Evolutionary conservation across 768 basidiomycete genomes (phyloP).

Genomic region (Daedaleopsis sinensis): DNA sequence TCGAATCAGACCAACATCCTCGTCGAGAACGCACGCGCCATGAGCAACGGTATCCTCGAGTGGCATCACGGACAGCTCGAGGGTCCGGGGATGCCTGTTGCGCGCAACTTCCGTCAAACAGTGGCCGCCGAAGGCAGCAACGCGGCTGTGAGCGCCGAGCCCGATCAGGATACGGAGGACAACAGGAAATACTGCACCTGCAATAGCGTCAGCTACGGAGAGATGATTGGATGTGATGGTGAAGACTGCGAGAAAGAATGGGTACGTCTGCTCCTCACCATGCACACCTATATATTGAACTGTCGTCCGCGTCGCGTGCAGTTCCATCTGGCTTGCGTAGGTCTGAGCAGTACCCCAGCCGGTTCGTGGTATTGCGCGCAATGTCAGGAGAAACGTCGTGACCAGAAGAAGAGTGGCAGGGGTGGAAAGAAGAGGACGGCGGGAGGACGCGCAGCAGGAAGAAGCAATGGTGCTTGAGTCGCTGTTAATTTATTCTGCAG

Average conservation of each 20-base stretch:
- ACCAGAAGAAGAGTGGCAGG: constrained; percentile 32
- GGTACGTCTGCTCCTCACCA: constrained; percentile 54
- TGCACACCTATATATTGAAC: background rate
- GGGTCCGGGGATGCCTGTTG: constrained; percentile 79
- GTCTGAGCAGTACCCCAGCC: constrained; percentile 64
- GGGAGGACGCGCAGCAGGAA: constrained; percentile 25
- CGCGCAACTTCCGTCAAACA: constrained; percentile 40
- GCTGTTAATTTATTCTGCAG: background rate
- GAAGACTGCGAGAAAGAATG: constrained; percentile 82
- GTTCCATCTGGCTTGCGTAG: constrained; percentile 84
- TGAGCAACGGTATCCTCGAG: constrained; percentile 39
- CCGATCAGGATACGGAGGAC: constrained; percentile 61
- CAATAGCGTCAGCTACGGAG: constrained; percentile 81
- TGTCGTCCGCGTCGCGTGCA: constrained; percentile 31
- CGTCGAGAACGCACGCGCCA: constrained; percentile 23
- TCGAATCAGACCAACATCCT: constrained; percentile 10
- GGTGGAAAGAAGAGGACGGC: constrained; percentile 32
- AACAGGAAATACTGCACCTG: constrained; percentile 84
- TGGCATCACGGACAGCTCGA: constrained; percentile 60
- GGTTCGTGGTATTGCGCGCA: constrained; percentile 78
- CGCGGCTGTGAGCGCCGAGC: constrained; percentile 46
- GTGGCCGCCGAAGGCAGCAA: constrained; percentile 35
- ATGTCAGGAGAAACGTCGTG: constrained; percentile 60
- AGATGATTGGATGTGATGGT: constrained; percentile 96
- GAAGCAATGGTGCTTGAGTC: constrained; percentile 25